phyloP scores from a whole-genome alignment of 768 basidiomycete species.

The Boletellus sp. region DNA sequence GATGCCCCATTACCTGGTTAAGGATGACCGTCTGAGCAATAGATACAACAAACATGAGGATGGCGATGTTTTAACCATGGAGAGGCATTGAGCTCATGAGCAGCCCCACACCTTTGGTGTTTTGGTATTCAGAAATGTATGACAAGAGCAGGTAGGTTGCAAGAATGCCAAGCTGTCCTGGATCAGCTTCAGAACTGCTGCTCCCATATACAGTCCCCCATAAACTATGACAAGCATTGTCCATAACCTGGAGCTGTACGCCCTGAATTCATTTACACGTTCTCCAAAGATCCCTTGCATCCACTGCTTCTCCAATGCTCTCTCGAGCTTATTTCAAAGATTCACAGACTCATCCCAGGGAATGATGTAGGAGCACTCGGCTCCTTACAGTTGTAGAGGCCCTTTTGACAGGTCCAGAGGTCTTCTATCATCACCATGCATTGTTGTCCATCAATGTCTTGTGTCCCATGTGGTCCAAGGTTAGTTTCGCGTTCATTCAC shows the following conservation, averaged over 20 bases:
- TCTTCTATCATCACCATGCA: no score
- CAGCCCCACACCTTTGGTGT: constrained; percentile 32
- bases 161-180: constrained; percentile 81
- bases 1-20: constrained; percentile 58
- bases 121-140: constrained; percentile 79
- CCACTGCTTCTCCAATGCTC: constrained; percentile 62
- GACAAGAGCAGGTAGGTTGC: constrained; percentile 81
- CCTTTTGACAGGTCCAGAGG: no score
- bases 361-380: no score
- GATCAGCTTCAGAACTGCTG: constrained; percentile 60
- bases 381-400: no score
- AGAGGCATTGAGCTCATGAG: constrained; percentile 34
- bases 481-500: no score
- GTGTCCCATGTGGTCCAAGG: no score
- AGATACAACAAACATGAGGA: constrained; percentile 77
- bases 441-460: no score
- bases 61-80: constrained; percentile 74
- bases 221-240: constrained; percentile 73
- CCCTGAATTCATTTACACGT: not conserved
- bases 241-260: constrained; percentile 57
- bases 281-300: constrained; percentile 19
- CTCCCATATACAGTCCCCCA: constrained; percentile 68
- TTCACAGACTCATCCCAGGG: constrained; percentile 65
- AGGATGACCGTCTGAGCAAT: constrained; percentile 72
- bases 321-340: constrained; percentile 61